phyloP scores from a whole-genome alignment of 176 grass and related monocot species.

The Oryza meridionalis region DNA sequence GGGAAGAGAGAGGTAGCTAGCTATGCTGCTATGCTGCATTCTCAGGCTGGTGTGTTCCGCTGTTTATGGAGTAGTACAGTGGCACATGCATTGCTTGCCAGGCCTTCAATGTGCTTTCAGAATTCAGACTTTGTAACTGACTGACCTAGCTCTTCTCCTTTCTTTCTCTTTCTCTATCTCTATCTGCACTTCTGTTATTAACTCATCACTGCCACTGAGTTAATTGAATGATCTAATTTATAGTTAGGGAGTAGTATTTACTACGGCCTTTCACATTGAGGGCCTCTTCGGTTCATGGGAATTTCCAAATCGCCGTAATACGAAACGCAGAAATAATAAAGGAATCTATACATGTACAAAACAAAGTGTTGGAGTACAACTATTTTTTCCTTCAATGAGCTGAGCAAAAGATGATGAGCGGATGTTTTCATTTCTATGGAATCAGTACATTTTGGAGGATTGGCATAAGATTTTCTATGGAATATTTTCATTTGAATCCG shows the following conservation, averaged over 20 bases:
- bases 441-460: no score
- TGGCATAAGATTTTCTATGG: no score
- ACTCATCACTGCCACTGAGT: neutral
- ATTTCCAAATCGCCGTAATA: no score
- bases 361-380: no score
- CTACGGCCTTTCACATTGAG: neutral
- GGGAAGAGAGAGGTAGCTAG: neutral
- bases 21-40: neutral
- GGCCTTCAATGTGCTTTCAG: constrained; percentile 32
- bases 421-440: no score
- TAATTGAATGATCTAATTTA: neutral
- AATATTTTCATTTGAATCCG: no score
- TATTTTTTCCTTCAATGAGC: no score
- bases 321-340: no score
- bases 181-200: neutral
- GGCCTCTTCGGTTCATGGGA: no score
- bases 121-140: constrained; percentile 8
- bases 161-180: neutral
- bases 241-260: neutral
- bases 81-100: constrained; percentile 35
- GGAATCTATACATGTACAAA: no score
- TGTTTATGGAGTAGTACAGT: constrained; percentile 11
- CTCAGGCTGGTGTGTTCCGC: neutral
- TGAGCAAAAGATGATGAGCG: no score
- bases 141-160: neutral